Evolutionary conservation across 768 basidiomycete species (phyloP).

Genomic region (Rhizopogon vesiculosus): DNA sequence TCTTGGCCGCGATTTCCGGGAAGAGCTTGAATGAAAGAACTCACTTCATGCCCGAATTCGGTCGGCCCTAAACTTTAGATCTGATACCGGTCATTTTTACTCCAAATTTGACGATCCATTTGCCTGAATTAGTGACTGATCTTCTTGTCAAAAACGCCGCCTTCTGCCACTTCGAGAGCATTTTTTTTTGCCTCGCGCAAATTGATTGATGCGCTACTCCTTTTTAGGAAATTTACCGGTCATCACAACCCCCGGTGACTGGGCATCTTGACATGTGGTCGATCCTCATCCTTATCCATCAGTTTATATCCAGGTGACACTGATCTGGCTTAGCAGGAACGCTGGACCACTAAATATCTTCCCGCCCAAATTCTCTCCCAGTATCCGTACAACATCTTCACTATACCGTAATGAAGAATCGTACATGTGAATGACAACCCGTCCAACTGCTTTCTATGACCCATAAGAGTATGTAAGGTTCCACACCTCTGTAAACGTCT

Average conservation of each 20-base stretch:
- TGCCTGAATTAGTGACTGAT: constrained; percentile 12
- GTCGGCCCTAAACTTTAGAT: constrained; percentile 9
- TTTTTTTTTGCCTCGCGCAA: constrained; percentile 11
- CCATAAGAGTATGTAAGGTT: constrained; percentile 24
- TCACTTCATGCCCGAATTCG: background rate
- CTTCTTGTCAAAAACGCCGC: constrained; percentile 15
- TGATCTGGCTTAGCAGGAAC: background rate
- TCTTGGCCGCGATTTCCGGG: background rate
- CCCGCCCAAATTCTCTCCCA: constrained; percentile 2
- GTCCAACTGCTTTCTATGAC: constrained; percentile 21
- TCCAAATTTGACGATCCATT: constrained; percentile 21
- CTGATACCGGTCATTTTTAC: background rate
- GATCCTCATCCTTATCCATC: constrained; percentile 12
- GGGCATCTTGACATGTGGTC: constrained; percentile 13
- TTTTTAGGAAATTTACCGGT: constrained; percentile 21
- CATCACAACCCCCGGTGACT: constrained; percentile 14
- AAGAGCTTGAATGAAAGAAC: constrained; percentile 3
- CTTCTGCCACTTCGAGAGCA: constrained; percentile 20
- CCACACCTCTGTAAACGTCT: constrained; percentile 25
- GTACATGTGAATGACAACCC: constrained; percentile 30
- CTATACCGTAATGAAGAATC: constrained; percentile 28
- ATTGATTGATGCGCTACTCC: constrained; percentile 24
- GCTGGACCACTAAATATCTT: constrained; percentile 16
- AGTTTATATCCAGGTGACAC: constrained; percentile 21
- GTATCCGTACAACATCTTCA: constrained; percentile 25